These are phyloP conservation scores for Blepharisma japonicum DNA, from an alignment of 73 alveolate species.

Conservation along the genomic window DNA sequence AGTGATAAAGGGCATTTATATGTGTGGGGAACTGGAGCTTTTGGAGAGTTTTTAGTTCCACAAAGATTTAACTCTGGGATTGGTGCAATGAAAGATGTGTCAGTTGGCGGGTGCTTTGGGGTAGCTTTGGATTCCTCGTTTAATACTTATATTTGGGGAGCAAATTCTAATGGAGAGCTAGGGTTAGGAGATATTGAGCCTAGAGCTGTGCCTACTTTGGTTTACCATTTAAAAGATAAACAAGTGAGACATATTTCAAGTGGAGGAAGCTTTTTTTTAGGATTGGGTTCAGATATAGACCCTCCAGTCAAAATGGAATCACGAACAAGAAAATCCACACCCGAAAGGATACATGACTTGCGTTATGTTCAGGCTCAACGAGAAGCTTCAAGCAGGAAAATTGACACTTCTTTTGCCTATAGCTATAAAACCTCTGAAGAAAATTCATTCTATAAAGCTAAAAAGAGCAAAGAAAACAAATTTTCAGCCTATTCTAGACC, in stretches of 20 bases:
- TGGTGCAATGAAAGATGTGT: conserved; percentile 31
- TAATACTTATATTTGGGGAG: conserved; percentile 44
- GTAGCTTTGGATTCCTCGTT: conserved; percentile 39
- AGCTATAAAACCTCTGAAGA: too few relatives aligned
- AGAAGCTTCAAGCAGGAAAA: too few relatives aligned
- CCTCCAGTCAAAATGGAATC: too few relatives aligned
- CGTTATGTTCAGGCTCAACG: too few relatives aligned
- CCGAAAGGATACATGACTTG: too few relatives aligned
- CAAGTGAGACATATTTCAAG: conserved; percentile 28
- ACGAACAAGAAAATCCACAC: too few relatives aligned
- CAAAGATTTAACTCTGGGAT: neutral
- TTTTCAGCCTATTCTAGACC: too few relatives aligned
- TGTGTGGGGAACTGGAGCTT: conserved; percentile 55
- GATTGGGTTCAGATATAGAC: conserved; percentile 6
- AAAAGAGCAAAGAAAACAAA: too few relatives aligned
- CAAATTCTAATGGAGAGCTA: conserved; percentile 45
- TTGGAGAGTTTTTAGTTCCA: conserved; percentile 43
- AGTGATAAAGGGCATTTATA: conserved; percentile 33
- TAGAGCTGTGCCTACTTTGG: conserved; percentile 37
- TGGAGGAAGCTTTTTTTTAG: conserved; percentile 34
- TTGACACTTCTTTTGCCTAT: too few relatives aligned
- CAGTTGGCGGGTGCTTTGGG: conserved; percentile 42
- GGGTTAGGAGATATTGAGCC: conserved; percentile 48
- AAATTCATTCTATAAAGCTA: too few relatives aligned
- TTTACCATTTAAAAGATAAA: conserved; percentile 39